phyloP scores from a whole-genome alignment of 257 asterid species.

The Nicotiana otophora region DNA sequence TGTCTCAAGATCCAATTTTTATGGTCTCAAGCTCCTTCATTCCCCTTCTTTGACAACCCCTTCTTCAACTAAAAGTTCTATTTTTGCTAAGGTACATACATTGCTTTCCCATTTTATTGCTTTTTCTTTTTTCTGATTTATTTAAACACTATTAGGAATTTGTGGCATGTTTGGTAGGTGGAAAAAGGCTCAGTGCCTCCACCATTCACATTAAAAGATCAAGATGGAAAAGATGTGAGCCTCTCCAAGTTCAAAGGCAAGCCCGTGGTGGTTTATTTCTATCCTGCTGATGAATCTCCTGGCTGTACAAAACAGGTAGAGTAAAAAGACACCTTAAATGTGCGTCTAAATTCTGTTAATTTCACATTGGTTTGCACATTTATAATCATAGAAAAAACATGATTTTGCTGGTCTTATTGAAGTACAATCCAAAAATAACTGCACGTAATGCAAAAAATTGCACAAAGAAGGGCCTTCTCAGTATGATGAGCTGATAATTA shows the following conservation, averaged over 20 bases:
- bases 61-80: conserved; percentile 28
- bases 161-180: conserved; percentile 39
- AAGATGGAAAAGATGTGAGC: conserved; percentile 70
- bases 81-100: conserved; percentile 54
- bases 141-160: not conserved
- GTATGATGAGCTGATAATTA: not conserved
- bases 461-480: not conserved
- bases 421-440: not conserved
- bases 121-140: not conserved
- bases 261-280: conserved; percentile 91
- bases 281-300: conserved; percentile 94
- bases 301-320: conserved; percentile 91
- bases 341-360: not conserved
- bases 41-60: conserved; percentile 28
- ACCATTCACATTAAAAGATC: conserved; percentile 72
- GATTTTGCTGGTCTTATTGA: not conserved
- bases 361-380: not conserved
- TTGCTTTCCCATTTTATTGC: conserved; percentile 22
- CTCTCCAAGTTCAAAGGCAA: conserved; percentile 83
- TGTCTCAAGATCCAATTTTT: conserved; percentile 51
- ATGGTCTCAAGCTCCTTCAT: conserved; percentile 48
- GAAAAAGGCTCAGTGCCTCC: conserved; percentile 55
- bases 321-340: not conserved
- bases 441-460: not conserved
- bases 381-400: not conserved